A percentile compares a stretch with the other conserved stretches of the same genome.
Evolutionary conservation across 2,329 filamentous ascomycete genomes (phyloP).

Genomic region (Xylariaceae sp.): DNA sequence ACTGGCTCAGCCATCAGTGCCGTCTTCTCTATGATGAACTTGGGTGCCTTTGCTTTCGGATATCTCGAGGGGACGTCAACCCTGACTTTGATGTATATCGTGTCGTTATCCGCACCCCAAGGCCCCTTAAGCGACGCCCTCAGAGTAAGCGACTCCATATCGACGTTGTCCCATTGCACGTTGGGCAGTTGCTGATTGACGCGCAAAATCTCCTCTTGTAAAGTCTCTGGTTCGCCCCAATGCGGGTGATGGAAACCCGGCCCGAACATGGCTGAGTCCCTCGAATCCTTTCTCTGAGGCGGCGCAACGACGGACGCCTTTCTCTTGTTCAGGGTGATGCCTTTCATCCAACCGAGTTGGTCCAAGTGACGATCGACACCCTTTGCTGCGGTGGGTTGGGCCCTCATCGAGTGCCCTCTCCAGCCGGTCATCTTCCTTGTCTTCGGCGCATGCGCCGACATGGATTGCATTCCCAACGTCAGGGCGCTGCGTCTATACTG

Average conservation of each 20-base stretch:
- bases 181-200: conserved; percentile 58
- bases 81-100: conserved; percentile 57
- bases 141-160: conserved; percentile 55
- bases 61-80: conserved; percentile 56
- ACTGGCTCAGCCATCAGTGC: conserved; percentile 55
- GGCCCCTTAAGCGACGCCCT: conserved; percentile 59
- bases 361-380: conserved; percentile 44
- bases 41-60: conserved; percentile 51
- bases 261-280: conserved; percentile 48
- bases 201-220: conserved; percentile 60
- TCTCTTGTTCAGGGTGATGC: conserved; percentile 57
- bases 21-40: conserved; percentile 56
- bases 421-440: conserved; percentile 37
- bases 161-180: conserved; percentile 58
- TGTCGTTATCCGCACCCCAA: conserved; percentile 52
- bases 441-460: conserved; percentile 35
- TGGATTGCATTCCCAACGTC: conserved; percentile 40
- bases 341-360: conserved; percentile 65
- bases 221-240: conserved; percentile 56
- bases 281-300: conserved; percentile 45
- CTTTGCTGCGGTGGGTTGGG: conserved; percentile 39
- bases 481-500: conserved; percentile 40
- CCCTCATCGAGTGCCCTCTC: conserved; percentile 56
- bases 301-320: conserved; percentile 39
- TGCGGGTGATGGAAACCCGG: conserved; percentile 49